Conservation (phyloP, 176 grass and related monocot species). For the Triticum turgidum region DNA sequence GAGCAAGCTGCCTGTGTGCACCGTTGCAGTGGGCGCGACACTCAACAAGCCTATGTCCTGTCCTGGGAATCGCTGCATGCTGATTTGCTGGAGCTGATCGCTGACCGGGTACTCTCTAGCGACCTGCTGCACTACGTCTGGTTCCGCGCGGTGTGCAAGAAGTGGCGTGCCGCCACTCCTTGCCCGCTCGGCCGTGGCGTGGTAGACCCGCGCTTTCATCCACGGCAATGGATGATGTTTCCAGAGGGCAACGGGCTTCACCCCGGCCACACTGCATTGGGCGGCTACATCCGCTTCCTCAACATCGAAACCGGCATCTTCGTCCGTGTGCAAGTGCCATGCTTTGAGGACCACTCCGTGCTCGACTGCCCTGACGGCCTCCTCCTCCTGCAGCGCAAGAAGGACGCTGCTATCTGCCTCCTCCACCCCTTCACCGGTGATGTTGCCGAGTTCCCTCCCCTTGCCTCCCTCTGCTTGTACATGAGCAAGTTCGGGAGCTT, state of each 20-base stretch:
- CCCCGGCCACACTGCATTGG: background rate
- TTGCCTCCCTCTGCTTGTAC: background rate
- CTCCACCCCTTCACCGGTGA: background rate
- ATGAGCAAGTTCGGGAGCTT: background rate
- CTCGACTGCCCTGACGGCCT: background rate
- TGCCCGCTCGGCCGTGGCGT: background rate
- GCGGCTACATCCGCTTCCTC: background rate
- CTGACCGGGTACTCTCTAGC: background rate
- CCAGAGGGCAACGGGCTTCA: background rate
- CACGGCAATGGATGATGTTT: conserved; percentile 5
- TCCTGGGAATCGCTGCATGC: background rate
- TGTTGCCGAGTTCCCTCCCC: background rate
- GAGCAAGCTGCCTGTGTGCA: no score
- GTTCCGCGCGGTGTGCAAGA: background rate
- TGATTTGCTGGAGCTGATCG: background rate
- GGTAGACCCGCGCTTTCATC: background rate
- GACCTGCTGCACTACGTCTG: background rate
- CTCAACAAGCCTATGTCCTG: background rate
- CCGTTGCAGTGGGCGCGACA: background rate
- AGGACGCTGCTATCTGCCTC: background rate
- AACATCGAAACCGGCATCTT: background rate
- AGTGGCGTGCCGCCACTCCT: background rate
- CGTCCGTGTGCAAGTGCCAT: background rate
- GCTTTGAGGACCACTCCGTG: background rate
- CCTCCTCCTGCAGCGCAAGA: background rate